These are phyloP conservation scores for Fusarium xylarioides DNA, from an alignment of 2,329 filamentous ascomycete genomes.

Conservation along the genomic window DNA sequence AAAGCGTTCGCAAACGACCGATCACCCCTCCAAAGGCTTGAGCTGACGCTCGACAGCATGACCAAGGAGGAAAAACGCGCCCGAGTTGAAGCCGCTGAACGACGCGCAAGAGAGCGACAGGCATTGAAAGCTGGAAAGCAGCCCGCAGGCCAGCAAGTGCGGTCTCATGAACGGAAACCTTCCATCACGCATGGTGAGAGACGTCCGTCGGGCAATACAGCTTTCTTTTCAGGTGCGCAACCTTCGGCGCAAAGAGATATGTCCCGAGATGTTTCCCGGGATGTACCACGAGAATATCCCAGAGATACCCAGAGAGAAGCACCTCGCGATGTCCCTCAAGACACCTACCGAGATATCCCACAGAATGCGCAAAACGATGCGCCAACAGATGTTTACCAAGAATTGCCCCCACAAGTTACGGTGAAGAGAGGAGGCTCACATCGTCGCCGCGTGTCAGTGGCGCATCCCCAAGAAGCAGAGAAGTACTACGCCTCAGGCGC, in stretches of 20 bases:
- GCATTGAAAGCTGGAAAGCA: conserved; percentile 50
- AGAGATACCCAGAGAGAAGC: conserved; percentile 23
- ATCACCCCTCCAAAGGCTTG: conserved; percentile 92
- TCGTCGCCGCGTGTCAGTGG: conserved; percentile 30
- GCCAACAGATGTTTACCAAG: conserved; percentile 26
- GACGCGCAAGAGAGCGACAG: conserved; percentile 71
- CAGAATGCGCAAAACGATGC: conserved; percentile 21
- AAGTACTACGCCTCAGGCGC: conserved; percentile 32
- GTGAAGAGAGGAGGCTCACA: conserved; percentile 32
- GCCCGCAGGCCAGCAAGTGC: conserved; percentile 30
- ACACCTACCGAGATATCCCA: conserved; percentile 13
- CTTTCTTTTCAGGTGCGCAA: conserved; percentile 23
- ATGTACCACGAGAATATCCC: conserved; percentile 4
- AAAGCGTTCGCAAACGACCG: conserved; percentile 79
- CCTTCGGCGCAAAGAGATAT: conserved; percentile 25
- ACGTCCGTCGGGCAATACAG: conserved; percentile 20
- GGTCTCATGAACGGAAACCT: conserved; percentile 38
- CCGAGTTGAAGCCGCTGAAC: conserved; percentile 83
- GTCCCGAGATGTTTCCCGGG: neutral
- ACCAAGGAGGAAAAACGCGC: conserved; percentile 96
- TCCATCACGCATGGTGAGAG: conserved; percentile 28
- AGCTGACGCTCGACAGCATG: conserved; percentile 89
- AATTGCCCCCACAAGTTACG: conserved; percentile 20
- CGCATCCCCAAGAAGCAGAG: conserved; percentile 35
- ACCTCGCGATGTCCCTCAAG: conserved; percentile 14